Conservation (phyloP, 1,284 basidiomycete genomes). For the Leucoagaricus sp. region DNA sequence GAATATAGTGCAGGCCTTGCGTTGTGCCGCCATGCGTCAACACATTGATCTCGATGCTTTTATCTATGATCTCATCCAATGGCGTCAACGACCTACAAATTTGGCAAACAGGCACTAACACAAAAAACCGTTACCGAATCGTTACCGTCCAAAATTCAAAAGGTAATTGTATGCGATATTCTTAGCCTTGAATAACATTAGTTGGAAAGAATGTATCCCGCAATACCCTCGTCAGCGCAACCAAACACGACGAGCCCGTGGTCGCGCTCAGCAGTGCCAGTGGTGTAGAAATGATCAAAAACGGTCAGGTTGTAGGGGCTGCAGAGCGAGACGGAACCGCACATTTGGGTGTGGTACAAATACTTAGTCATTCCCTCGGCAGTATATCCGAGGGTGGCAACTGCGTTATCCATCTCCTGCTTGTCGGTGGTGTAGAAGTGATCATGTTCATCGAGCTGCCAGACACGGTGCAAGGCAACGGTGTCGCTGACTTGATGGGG, state of each 20-base stretch:
- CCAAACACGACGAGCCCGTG: background rate
- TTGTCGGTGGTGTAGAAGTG: conserved; percentile 13
- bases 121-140: no score
- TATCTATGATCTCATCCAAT: no score
- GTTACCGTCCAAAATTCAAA: no score
- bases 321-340: conserved; percentile 9
- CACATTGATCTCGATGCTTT: no score
- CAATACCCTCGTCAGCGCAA: conserved; percentile 4
- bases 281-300: conserved; percentile 12
- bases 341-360: conserved; percentile 1
- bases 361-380: background rate
- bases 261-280: conserved; percentile 1
- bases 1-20: no score
- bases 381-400: background rate
- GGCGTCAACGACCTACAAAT: no score
- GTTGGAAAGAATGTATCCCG: conserved; percentile 9
- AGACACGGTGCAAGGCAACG: conserved; percentile 7
- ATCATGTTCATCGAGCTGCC: background rate
- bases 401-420: conserved; percentile 1
- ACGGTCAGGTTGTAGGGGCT: background rate
- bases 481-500: background rate
- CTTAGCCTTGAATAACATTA: no score
- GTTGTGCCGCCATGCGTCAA: no score
- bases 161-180: no score
- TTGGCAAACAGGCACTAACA: no score